These are phyloP conservation scores for Cinnamomum micranthum DNA, from an alignment of 164 flowering plant genomes.

Conservation along the genomic window DNA sequence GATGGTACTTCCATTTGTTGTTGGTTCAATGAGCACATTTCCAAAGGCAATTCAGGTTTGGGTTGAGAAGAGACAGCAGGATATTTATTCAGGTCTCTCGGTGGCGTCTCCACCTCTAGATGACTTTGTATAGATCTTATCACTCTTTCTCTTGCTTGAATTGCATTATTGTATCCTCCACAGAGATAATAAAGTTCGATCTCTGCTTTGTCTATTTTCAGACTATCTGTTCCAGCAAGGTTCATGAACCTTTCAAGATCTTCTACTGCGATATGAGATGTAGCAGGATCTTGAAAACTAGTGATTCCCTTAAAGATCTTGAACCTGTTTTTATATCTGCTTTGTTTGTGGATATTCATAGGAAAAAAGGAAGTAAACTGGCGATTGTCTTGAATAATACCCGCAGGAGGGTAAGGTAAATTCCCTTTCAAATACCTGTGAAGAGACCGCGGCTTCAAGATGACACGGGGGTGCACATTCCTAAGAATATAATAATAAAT, in stretches of 20 bases:
- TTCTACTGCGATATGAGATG: neutral
- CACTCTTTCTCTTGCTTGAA: neutral
- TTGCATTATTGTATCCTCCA: too few relatives aligned
- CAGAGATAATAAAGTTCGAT: neutral
- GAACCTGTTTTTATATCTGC: neutral
- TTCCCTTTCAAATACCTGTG: conserved; percentile 12
- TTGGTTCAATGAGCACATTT: conserved; percentile 1
- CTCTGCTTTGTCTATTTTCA: conserved; percentile 6
- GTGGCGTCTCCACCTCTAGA: neutral
- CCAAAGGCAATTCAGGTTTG: neutral
- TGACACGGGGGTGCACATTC: conserved; percentile 9
- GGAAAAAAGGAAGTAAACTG: conserved; percentile 6
- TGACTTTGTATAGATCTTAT: neutral
- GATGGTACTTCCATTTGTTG: conserved; percentile 3
- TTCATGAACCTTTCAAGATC: conserved; percentile 13
- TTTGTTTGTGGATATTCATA: conserved; percentile 8
- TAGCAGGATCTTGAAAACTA: conserved; percentile 3
- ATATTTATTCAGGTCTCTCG: conserved; percentile 2
- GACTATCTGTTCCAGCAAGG: conserved; percentile 6
- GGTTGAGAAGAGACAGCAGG: neutral
- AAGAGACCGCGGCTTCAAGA: conserved; percentile 5
- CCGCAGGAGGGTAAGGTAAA: neutral
- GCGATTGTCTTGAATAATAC: neutral
- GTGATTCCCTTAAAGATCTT: conserved; percentile 10
- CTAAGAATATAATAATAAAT: conserved; percentile 11